phyloP scores from a whole-genome alignment of 306 rosid species.

The Castanea sativa region DNA sequence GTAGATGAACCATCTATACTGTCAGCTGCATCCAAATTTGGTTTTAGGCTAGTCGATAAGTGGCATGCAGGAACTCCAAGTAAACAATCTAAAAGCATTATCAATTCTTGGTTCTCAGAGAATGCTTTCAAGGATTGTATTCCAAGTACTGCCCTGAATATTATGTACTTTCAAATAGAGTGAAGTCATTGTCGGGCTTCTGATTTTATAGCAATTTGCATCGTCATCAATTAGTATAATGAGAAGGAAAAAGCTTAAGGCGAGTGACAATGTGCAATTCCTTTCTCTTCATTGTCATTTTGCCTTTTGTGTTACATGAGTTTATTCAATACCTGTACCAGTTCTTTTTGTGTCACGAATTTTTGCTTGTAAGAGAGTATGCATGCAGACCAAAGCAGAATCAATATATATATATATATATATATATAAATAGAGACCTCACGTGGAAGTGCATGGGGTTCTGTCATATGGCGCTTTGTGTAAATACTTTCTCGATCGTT shows the following conservation, averaged over 20 bases:
- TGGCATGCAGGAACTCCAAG: conserved; percentile 50
- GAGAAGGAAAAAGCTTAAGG: too few relatives aligned
- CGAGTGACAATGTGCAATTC: not conserved
- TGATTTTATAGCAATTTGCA: not conserved
- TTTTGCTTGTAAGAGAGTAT: not conserved
- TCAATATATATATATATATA: too few relatives aligned
- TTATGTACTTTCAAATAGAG: conserved; percentile 56
- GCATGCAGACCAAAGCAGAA: too few relatives aligned
- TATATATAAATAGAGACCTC: too few relatives aligned
- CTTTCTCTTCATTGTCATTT: not conserved
- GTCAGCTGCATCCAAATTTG: conserved; percentile 54
- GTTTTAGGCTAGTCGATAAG: conserved; percentile 66
- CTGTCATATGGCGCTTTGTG: too few relatives aligned
- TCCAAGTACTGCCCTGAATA: conserved; percentile 57
- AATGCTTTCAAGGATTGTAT: conserved; percentile 39
- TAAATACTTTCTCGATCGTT: too few relatives aligned
- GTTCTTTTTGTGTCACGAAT: not conserved
- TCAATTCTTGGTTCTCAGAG: conserved; percentile 58
- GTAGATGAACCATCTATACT: conserved; percentile 77
- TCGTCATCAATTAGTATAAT: too few relatives aligned
- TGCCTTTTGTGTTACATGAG: not conserved
- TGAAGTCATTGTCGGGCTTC: conserved; percentile 22
- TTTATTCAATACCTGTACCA: not conserved
- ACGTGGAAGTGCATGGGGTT: too few relatives aligned
- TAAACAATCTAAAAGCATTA: conserved; percentile 32